Conservation (phyloP, 2,329 filamentous ascomycete species). For the Dactylellina sp. region DNA sequence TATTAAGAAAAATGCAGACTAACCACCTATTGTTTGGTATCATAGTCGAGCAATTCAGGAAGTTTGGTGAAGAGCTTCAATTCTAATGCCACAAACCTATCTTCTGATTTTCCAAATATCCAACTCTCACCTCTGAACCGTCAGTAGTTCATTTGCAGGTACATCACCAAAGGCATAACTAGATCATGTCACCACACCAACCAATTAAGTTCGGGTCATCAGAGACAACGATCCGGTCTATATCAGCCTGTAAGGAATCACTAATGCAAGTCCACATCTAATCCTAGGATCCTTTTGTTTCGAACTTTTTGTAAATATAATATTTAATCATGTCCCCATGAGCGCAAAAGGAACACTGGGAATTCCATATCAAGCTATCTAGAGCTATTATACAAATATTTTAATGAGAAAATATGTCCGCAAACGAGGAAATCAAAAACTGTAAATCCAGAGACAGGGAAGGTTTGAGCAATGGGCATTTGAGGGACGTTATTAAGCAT, state of each 20-base stretch:
- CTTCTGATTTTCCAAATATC: not conserved
- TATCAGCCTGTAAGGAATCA: too few species aligned
- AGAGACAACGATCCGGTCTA: too few species aligned
- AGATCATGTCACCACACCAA: too few species aligned
- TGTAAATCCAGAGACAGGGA: not conserved
- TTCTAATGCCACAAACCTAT: not conserved
- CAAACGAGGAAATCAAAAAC: not conserved
- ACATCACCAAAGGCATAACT: too few species aligned
- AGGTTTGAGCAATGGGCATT: not conserved
- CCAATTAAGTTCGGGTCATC: too few species aligned
- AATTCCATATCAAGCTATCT: slow-evolving; percentile 3
- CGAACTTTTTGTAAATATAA: not conserved
- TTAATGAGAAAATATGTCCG: not conserved
- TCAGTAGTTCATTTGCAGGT: too few species aligned
- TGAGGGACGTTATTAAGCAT: slow-evolving; percentile 5
- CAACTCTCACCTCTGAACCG: not conserved
- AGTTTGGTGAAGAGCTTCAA: slow-evolving; percentile 14
- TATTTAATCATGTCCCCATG: not conserved
- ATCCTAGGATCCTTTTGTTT: too few species aligned
- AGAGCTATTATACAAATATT: not conserved
- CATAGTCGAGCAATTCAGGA: slow-evolving; percentile 45
- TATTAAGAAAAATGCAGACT: not conserved
- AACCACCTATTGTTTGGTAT: not conserved
- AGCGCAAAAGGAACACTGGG: too few species aligned
- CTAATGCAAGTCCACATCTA: too few species aligned